Conservation (phyloP, 108 stramenopile genomes). For the Cyclotella kingstonii region DNA sequence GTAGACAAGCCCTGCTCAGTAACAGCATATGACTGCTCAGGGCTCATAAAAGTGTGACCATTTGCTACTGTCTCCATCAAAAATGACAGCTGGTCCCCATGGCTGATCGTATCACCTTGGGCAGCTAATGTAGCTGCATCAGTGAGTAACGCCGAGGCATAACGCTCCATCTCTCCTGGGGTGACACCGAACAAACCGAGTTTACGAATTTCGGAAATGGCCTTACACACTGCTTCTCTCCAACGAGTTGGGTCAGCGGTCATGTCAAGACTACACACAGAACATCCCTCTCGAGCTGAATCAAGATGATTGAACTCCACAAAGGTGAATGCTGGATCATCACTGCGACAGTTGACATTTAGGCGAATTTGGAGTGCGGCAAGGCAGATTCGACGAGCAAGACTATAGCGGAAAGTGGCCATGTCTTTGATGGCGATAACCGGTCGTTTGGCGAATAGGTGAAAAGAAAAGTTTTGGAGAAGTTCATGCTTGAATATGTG, state of each 20-base stretch:
- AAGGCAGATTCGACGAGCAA: conserved; percentile 89
- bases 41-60: conserved; percentile 97
- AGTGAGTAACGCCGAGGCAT: conserved; percentile 87
- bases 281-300: conserved; percentile 95
- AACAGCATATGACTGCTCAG: conserved; percentile 84
- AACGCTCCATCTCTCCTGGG: conserved; percentile 89
- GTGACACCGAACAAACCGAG: conserved; percentile 91
- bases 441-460: conserved; percentile 95
- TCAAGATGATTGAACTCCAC: conserved; percentile 98
- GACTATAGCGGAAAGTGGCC: conserved; percentile 77
- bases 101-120: conserved; percentile 89
- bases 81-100: conserved; percentile 91
- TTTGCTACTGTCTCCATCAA: conserved; percentile 97
- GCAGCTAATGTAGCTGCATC: conserved; percentile 94
- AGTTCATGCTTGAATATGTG: conserved; percentile 92
- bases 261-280: conserved; percentile 95
- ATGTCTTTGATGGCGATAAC: conserved; percentile 88
- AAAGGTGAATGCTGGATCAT: conserved; percentile 95
- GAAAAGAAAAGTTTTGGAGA: conserved; percentile 91
- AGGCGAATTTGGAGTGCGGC: conserved; percentile 95
- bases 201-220: conserved; percentile 90
- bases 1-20: conserved; percentile 86
- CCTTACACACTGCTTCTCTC: conserved; percentile 89
- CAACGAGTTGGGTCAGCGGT: conserved; percentile 91
- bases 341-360: conserved; percentile 88